Evolutionary conservation across 2,329 filamentous ascomycete species (phyloP).

Genomic region (Diaporthe sp.): DNA sequence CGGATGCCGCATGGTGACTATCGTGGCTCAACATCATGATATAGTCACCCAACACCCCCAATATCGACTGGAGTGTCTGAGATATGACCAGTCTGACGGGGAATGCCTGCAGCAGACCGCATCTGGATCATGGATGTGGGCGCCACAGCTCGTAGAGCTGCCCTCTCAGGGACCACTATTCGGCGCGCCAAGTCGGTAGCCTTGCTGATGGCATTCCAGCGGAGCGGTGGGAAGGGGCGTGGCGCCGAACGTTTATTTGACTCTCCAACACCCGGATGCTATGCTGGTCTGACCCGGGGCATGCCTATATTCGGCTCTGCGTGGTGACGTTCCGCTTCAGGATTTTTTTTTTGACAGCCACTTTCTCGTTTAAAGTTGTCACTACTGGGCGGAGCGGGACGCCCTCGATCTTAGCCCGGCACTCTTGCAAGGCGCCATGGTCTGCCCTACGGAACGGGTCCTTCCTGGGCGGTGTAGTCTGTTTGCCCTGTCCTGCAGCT

Average conservation of each 20-base stretch:
- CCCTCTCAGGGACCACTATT: constrained; percentile 37
- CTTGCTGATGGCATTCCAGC: constrained; percentile 17
- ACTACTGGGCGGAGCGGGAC: constrained; percentile 22
- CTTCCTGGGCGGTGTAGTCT: not conserved
- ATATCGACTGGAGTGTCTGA: constrained; percentile 25
- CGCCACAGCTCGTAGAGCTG: constrained; percentile 43
- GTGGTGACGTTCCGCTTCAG: constrained; percentile 13
- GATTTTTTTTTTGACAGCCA: constrained; percentile 10
- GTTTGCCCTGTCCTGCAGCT: constrained; percentile 3
- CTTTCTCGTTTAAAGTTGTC: constrained; percentile 27
- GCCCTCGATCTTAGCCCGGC: constrained; percentile 24
- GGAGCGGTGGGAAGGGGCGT: not conserved
- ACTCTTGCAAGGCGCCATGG: constrained; percentile 24
- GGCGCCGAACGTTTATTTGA: constrained; percentile 28
- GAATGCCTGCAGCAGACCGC: constrained; percentile 28
- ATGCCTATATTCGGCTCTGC: constrained; percentile 4
- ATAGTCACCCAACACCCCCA: not conserved
- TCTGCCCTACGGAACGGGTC: not conserved
- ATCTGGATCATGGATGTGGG: constrained; percentile 30
- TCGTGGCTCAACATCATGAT: not conserved
- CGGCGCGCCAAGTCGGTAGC: constrained; percentile 40
- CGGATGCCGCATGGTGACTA: not conserved
- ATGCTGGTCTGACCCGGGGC: not conserved
- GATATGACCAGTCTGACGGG: constrained; percentile 7
- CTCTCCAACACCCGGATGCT: constrained; percentile 16